phyloP scores from a whole-genome alignment of 768 basidiomycete genomes.

The Mycena albidolilacea region DNA sequence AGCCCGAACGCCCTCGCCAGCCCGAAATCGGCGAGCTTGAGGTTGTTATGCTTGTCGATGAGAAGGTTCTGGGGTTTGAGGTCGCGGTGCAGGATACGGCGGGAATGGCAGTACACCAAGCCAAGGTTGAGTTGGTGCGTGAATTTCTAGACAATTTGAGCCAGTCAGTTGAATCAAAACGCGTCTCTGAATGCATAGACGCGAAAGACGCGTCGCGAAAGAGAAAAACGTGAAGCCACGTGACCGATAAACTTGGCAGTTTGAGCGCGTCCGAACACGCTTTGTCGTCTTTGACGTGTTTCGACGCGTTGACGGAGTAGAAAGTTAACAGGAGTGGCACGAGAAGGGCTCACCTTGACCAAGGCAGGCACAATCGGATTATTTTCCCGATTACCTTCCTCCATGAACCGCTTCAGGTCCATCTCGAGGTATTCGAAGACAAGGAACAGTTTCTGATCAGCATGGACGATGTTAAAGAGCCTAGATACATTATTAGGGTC shows the following conservation, averaged over 20 bases:
- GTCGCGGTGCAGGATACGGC: conserved; percentile 96
- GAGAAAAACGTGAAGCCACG: conserved; percentile 27
- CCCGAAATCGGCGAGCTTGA: conserved; percentile 98
- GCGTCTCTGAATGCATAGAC: conserved; percentile 43
- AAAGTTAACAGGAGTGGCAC: neutral
- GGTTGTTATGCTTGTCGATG: conserved; percentile 89
- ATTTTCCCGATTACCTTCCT: conserved; percentile 80
- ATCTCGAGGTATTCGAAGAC: conserved; percentile 98
- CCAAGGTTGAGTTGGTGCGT: conserved; percentile 94
- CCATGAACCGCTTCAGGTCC: conserved; percentile 98
- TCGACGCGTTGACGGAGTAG: conserved; percentile 30
- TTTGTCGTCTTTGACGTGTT: conserved; percentile 22
- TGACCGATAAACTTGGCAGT: conserved; percentile 31
- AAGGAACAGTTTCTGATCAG: conserved; percentile 96
- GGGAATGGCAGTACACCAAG: conserved; percentile 94
- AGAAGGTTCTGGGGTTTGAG: conserved; percentile 97
- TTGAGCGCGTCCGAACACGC: conserved; percentile 18
- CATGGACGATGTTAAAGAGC: conserved; percentile 95
- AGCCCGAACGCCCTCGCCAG: conserved; percentile 98
- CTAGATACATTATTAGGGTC: conserved; percentile 56
- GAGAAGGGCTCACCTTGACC: conserved; percentile 77
- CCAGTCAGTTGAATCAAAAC: conserved; percentile 40
- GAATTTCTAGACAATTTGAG: conserved; percentile 80
- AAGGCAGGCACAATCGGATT: conserved; percentile 81
- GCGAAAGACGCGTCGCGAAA: conserved; percentile 33